Conservation (phyloP, 805 yeast species). For the Suhomyces xylopsoci region DNA sequence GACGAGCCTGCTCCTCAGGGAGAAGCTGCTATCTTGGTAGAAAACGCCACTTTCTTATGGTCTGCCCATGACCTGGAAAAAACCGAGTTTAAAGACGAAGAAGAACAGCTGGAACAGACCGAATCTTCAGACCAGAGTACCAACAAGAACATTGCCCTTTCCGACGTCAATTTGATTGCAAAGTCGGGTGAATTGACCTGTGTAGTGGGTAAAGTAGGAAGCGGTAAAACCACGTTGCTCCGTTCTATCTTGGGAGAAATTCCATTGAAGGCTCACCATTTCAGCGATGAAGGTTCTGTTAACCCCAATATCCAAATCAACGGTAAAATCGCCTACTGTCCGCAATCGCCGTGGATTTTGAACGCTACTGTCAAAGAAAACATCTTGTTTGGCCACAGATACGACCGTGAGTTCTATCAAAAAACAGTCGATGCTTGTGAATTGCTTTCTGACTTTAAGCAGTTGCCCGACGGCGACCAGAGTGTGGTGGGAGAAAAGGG, state of each 20-base stretch:
- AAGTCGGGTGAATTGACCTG: slow-evolving; percentile 36
- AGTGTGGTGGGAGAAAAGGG: slow-evolving; percentile 47
- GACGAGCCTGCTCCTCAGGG: slow-evolving; percentile 14
- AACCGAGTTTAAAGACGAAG: slow-evolving; percentile 14
- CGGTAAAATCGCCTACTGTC: slow-evolving; percentile 39
- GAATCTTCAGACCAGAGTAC: slow-evolving; percentile 5
- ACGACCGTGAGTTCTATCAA: slow-evolving; percentile 29
- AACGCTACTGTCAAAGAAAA: slow-evolving; percentile 40
- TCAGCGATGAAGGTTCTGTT: slow-evolving; percentile 4
- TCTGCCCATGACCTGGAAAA: slow-evolving; percentile 11
- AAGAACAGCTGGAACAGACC: slow-evolving; percentile 12
- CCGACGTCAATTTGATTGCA: slow-evolving; percentile 30
- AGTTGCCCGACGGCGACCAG: slow-evolving; percentile 39
- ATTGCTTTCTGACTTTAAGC: slow-evolving; percentile 30
- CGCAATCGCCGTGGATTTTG: slow-evolving; percentile 42
- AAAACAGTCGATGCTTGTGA: slow-evolving; percentile 37
- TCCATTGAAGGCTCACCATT: slow-evolving; percentile 8
- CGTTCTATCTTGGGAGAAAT: slow-evolving; percentile 35
- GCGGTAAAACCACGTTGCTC: slow-evolving; percentile 38
- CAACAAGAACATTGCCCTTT: slow-evolving; percentile 25
- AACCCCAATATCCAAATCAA: slow-evolving; percentile 17
- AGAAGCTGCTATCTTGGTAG: slow-evolving; percentile 23
- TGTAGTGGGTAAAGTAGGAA: slow-evolving; percentile 41
- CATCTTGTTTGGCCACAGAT: slow-evolving; percentile 34
- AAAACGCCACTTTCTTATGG: slow-evolving; percentile 36